Base-by-base conservation (phyloP, 2,329 filamentous ascomycete species). In the Fonsecaea multimorphosa region DNA sequence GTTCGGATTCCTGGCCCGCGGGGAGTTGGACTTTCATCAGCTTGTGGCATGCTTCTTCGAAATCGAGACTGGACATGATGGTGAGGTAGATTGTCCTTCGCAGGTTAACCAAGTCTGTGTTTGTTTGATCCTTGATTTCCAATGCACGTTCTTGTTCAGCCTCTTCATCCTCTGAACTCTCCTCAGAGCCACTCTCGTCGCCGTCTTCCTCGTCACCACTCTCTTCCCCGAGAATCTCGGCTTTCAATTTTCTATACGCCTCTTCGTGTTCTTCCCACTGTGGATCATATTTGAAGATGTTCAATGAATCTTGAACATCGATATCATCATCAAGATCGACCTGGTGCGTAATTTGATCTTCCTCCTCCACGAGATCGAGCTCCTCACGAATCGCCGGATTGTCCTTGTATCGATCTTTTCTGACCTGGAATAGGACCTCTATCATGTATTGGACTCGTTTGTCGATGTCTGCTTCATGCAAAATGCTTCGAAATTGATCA, bases 371-470 rank as follows among this genome's bases (percentile, higher is more conserved):
- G 53, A 99, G 79, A 78, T 99, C 95, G 64, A 99, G 82, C 76
- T 99, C 95, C 75, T 97, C 93, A 77, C 89, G 93, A 73, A 98
- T 83, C 0, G 93, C 89, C 19, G 90, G 92, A 73, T 98, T 93
- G 74, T 98, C 93, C 81, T 97, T 97, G 83, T 96, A 99, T 73
- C 91, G 91, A 79, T 98, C 94, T 79, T 97, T 97, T 69, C 95
- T 87, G 63, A 97, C 90, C 80, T 99, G 93, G 77, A 99, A 99
- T 51, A 99, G 81, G 5, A 98, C 95, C 78, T 99, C 95, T 64
- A 99, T 94, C 91, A 97, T 97, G 79, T 98, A 99, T 80, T 99
- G 95, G n/a, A 94, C 93, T 70, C 95, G 87, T 83, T 97, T 97
- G 76, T 98, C 94, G 76, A 99, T 97, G 75, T 95, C 93, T 52